These are phyloP conservation scores for Blastomyces parvus DNA, from an alignment of 2,329 filamentous ascomycete species.

Conservation along the genomic window DNA sequence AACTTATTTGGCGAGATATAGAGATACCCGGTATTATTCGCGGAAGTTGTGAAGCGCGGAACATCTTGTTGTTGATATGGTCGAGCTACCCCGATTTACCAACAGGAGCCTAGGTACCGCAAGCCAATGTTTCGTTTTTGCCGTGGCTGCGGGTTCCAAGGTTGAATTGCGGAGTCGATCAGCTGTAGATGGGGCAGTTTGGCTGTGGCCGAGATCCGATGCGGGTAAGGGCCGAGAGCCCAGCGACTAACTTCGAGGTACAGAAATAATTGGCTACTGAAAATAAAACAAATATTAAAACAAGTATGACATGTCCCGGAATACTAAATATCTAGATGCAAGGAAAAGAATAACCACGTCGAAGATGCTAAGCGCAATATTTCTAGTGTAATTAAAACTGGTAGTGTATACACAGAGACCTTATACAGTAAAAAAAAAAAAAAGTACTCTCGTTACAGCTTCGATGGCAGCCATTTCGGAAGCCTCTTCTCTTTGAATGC, in stretches of 20 bases:
- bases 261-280: no score
- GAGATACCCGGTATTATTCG: neutral
- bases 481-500: constrained; percentile 84
- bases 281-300: neutral
- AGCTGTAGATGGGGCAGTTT: neutral
- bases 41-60: neutral
- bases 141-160: neutral
- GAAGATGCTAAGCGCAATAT: neutral
- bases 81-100: neutral
- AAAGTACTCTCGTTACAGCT: constrained; percentile 37
- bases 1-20: neutral
- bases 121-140: neutral
- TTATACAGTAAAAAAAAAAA: neutral
- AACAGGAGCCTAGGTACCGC: neutral
- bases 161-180: constrained; percentile 4
- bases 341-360: neutral
- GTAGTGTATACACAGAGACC: neutral
- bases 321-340: neutral
- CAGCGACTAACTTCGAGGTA: neutral
- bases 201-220: constrained; percentile 6
- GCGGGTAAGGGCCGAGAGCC: neutral
- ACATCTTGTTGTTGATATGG: neutral
- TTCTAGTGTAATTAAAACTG: neutral
- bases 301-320: no score
- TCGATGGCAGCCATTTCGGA: constrained; percentile 68